These are phyloP conservation scores for Vinca minor DNA, from an alignment of 257 asterid species.

Conservation along the genomic window DNA sequence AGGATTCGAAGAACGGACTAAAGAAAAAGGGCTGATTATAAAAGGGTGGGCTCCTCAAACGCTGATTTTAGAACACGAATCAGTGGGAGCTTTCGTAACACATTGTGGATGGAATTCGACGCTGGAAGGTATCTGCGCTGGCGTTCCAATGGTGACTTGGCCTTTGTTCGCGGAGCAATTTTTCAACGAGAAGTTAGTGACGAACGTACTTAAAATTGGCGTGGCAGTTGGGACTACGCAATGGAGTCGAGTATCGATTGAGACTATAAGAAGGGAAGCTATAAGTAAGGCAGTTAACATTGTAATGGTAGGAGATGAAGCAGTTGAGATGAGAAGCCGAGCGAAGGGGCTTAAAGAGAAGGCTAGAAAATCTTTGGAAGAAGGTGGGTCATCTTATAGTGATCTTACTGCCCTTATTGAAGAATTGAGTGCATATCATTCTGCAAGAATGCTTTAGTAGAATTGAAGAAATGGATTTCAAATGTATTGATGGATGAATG, in stretches of 20 bases:
- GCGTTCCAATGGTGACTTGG: conserved; percentile 3
- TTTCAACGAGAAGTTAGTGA: conserved; percentile 37
- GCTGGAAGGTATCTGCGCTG: conserved; percentile 34
- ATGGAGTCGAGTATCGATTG: conserved; percentile 19
- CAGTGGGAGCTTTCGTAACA: conserved; percentile 35
- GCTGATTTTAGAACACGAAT: conserved; percentile 33
- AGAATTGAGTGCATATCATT: too few relatives aligned
- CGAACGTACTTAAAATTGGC: conserved; percentile 31
- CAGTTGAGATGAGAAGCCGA: conserved; percentile 32
- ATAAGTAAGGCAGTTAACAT: conserved; percentile 21
- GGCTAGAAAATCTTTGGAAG: conserved; percentile 44
- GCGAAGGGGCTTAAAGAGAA: conserved; percentile 21
- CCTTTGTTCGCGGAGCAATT: conserved; percentile 34
- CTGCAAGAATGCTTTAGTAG: too few relatives aligned
- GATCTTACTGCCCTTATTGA: conserved; percentile 31
- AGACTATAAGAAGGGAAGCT: conserved; percentile 24
- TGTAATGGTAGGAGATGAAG: conserved; percentile 28
- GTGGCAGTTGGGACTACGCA: conserved; percentile 31
- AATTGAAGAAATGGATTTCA: too few relatives aligned
- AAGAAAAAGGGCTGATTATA: conserved; percentile 42
- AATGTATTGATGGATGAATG: too few relatives aligned
- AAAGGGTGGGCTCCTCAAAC: conserved; percentile 71
- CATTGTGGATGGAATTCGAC: conserved; percentile 60
- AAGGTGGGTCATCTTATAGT: conserved; percentile 56
- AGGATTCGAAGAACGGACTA: conserved; percentile 55